phyloP scores from a whole-genome alignment of 169 alveolate species.

The Cryptosporidium andersoni region DNA sequence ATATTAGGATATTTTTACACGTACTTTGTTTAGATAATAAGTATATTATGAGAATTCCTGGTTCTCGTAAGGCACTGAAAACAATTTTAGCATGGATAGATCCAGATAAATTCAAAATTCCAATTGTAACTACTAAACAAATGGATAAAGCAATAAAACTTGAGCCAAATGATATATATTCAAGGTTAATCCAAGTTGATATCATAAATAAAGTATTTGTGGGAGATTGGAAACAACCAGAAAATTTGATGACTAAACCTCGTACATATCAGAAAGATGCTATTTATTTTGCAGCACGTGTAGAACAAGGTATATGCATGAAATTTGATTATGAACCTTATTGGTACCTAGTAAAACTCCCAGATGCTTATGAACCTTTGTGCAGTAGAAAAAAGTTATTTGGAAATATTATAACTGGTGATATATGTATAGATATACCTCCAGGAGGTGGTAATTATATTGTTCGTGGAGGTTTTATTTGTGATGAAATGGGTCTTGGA shows the following conservation, averaged over 20 bases:
- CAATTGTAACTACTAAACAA: not conserved
- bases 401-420: conserved; percentile 34
- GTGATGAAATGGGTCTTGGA: conserved; percentile 71
- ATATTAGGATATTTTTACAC: not conserved
- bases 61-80: not conserved
- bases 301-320: conserved; percentile 8
- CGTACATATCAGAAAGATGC: conserved; percentile 64
- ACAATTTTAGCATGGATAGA: conserved; percentile 24
- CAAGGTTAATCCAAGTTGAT: conserved; percentile 22
- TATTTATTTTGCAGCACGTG: conserved; percentile 20
- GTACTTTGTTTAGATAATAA: too few relatives aligned
- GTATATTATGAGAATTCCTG: too few relatives aligned
- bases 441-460: conserved; percentile 46
- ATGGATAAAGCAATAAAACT: not conserved
- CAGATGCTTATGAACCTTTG: not conserved
- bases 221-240: conserved; percentile 9
- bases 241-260: conserved; percentile 6
- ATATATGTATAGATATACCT: conserved; percentile 9
- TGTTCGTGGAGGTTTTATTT: conserved; percentile 41
- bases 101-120: conserved; percentile 8
- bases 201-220: conserved; percentile 29
- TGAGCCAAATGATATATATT: conserved; percentile 41
- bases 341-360: conserved; percentile 8
- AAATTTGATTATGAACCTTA: conserved; percentile 34
- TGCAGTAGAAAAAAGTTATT: not conserved